phyloP scores from a whole-genome alignment of 1,284 basidiomycete genomes.

The Trichosporon coremiiforme region DNA sequence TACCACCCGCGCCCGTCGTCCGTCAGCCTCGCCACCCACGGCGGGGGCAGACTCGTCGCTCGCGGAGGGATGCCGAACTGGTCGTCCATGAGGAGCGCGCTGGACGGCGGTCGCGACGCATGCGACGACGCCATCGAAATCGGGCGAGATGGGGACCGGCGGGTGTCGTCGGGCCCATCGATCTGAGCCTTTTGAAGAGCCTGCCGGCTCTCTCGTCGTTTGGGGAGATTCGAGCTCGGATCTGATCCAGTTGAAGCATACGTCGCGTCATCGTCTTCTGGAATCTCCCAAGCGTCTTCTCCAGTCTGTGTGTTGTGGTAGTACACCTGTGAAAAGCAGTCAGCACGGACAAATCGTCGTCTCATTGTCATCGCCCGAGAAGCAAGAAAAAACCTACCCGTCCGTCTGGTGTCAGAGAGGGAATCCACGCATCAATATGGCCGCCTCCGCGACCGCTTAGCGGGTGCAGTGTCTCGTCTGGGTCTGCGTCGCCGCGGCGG shows the following conservation, averaged over 20 bases:
- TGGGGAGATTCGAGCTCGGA: slow-evolving; percentile 5
- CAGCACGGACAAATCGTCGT: neutral
- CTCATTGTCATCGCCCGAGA: neutral
- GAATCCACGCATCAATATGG: slow-evolving; percentile 55
- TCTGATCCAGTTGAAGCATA: slow-evolving; percentile 14
- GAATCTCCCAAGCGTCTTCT: slow-evolving; percentile 79
- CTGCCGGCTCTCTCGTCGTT: slow-evolving; percentile 11
- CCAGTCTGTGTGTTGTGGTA: slow-evolving; percentile 92
- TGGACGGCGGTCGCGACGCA: slow-evolving; percentile 18
- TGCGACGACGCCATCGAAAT: slow-evolving; percentile 14
- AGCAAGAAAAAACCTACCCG: slow-evolving; percentile 45
- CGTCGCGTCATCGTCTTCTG: slow-evolving; percentile 64
- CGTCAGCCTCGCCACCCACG: slow-evolving; percentile 75
- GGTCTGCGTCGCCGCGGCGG: slow-evolving; percentile 22
- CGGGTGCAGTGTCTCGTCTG: slow-evolving; percentile 28
- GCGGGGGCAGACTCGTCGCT: slow-evolving; percentile 64
- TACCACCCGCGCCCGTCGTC: slow-evolving; percentile 83
- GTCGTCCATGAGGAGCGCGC: slow-evolving; percentile 24
- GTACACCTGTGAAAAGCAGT: slow-evolving; percentile 67
- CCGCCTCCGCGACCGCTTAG: slow-evolving; percentile 17
- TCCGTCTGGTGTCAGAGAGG: slow-evolving; percentile 54
- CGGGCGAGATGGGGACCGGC: neutral
- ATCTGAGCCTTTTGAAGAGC: slow-evolving; percentile 11
- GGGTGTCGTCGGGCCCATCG: slow-evolving; percentile 4
- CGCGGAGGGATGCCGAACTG: slow-evolving; percentile 52